phyloP scores from a whole-genome alignment of 495 filamentous ascomycete species.

The Podospora pseudopauciseta region DNA sequence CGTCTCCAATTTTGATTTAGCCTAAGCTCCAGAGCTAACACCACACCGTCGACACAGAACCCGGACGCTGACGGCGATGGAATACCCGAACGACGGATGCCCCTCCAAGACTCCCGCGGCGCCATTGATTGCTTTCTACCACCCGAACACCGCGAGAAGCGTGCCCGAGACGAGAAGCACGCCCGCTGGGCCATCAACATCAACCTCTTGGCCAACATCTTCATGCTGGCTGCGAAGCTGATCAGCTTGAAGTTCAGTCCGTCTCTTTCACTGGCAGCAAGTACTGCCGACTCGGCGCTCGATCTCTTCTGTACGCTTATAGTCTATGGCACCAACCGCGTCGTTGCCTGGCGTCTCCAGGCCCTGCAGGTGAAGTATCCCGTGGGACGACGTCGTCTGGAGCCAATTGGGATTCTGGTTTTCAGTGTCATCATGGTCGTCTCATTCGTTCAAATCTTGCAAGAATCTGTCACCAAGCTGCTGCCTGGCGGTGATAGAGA shows the following conservation, averaged over 20 bases:
- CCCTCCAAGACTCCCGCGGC: slow-evolving; percentile 36
- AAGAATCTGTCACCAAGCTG: slow-evolving; percentile 45
- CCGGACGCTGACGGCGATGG: slow-evolving; percentile 52
- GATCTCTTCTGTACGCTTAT: slow-evolving; percentile 50
- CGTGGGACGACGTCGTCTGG: slow-evolving; percentile 44
- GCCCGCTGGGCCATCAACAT: slow-evolving; percentile 53
- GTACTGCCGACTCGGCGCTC: slow-evolving; percentile 45
- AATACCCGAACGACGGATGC: slow-evolving; percentile 38
- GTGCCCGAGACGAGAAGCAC: slow-evolving; percentile 34
- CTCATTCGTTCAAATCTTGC: slow-evolving; percentile 47
- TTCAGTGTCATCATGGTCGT: slow-evolving; percentile 53
- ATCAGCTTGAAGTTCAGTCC: slow-evolving; percentile 37
- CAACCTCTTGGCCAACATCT: slow-evolving; percentile 47
- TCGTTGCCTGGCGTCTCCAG: slow-evolving; percentile 43
- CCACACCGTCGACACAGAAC: slow-evolving; percentile 15
- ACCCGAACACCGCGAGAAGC: slow-evolving; percentile 44
- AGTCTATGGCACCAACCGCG: slow-evolving; percentile 44
- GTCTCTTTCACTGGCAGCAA: slow-evolving; percentile 49
- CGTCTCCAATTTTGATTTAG: neutral
- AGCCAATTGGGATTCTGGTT: slow-evolving; percentile 50
- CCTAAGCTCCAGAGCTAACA: neutral
- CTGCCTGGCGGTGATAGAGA: slow-evolving; percentile 34
- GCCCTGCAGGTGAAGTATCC: slow-evolving; percentile 42
- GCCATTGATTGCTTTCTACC: slow-evolving; percentile 46
- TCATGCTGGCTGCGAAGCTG: slow-evolving; percentile 42